A percentile compares a stretch with the other conserved stretches of the same genome.
phyloP scores from a whole-genome alignment of 2,329 filamentous ascomycete species.

The Pseudogymnoascus sp. region DNA sequence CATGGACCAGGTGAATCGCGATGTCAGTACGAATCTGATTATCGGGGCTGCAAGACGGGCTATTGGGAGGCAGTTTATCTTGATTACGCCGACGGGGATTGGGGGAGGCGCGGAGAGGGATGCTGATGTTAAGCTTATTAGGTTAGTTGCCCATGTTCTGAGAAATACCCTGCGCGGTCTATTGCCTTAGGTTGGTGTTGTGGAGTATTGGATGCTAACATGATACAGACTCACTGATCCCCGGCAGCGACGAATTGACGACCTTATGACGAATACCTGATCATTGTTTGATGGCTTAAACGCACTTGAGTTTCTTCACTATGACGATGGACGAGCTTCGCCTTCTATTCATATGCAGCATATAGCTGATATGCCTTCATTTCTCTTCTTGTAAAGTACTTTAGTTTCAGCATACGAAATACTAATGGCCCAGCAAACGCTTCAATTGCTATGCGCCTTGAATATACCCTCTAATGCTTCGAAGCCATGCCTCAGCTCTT shows the following conservation, averaged over 20 bases:
- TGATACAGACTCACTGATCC: constrained; percentile 46
- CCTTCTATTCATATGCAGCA: not conserved
- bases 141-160: constrained; percentile 36
- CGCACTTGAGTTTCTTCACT: too few species aligned
- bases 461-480: not conserved
- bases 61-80: constrained; percentile 86
- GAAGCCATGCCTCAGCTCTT: not conserved
- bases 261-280: not conserved
- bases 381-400: not conserved
- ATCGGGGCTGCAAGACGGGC: constrained; percentile 77
- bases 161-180: too few species aligned
- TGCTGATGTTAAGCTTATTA: constrained; percentile 70
- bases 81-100: constrained; percentile 90
- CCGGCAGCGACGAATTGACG: constrained; percentile 41
- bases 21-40: constrained; percentile 88
- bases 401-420: not conserved
- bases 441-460: not conserved
- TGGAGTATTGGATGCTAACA: not conserved
- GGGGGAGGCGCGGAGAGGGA: constrained; percentile 47
- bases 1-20: constrained; percentile 96
- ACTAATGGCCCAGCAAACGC: not conserved
- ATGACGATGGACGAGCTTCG: not conserved
- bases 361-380: not conserved
- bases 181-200: too few species aligned
- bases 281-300: not conserved